phyloP scores from a whole-genome alignment of 2,329 filamentous ascomycete species.

The Fusarium nisikadoi region DNA sequence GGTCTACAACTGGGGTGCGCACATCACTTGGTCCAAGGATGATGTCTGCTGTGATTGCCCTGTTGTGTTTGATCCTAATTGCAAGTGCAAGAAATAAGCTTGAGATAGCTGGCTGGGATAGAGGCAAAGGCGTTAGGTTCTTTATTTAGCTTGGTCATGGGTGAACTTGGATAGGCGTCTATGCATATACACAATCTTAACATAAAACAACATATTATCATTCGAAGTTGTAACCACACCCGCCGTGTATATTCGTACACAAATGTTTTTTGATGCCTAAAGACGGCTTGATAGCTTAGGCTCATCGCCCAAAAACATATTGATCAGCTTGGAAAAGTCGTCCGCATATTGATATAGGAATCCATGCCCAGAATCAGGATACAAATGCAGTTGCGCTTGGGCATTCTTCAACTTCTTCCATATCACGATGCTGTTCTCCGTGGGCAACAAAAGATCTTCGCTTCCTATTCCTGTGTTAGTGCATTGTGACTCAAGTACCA shows the following conservation, averaged over 20 bases:
- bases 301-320: slow-evolving; percentile 45
- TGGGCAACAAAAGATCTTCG: slow-evolving; percentile 50
- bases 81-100: slow-evolving; percentile 26
- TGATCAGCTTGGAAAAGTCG: slow-evolving; percentile 48
- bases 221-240: fast-evolving
- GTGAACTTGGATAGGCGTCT: neutral
- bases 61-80: slow-evolving; percentile 28
- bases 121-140: slow-evolving; percentile 8
- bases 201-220: neutral
- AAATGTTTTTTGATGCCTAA: neutral
- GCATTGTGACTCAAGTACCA: too few relatives aligned
- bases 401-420: slow-evolving; percentile 49
- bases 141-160: neutral
- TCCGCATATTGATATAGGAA: slow-evolving; percentile 51
- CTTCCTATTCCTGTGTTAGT: slow-evolving; percentile 40
- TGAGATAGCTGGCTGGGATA: neutral
- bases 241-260: fast-evolving
- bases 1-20: slow-evolving; percentile 34
- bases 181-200: slow-evolving; percentile 8
- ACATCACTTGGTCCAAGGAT: slow-evolving; percentile 35
- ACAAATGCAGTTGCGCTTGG: slow-evolving; percentile 49
- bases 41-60: slow-evolving; percentile 35
- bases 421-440: slow-evolving; percentile 52
- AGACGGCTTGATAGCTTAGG: slow-evolving; percentile 27
- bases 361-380: slow-evolving; percentile 51